Evolutionary conservation across 228 moss, liverwort and hornwort genomes (phyloP).

Genomic region (Sphagnum fallax): DNA sequence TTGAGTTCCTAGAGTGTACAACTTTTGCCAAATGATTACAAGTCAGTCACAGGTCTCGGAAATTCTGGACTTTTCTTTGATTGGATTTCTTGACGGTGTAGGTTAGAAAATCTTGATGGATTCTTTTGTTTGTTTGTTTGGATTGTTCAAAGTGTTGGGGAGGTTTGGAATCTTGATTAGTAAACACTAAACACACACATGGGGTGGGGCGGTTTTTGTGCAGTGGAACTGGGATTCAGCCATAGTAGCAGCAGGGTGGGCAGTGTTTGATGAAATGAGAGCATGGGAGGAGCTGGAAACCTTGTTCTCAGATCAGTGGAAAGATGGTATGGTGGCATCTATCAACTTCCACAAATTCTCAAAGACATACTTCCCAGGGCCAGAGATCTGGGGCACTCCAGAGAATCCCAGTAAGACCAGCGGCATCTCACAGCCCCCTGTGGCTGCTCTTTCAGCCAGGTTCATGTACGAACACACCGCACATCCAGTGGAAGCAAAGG

Average conservation of each 20-base stretch:
- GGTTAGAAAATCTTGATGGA: not conserved
- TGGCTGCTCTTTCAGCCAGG: conserved; percentile 30
- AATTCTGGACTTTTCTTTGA: no score
- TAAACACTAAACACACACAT: not conserved
- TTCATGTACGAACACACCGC: conserved; percentile 29
- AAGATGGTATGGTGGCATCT: conserved; percentile 29
- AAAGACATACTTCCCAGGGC: conserved; percentile 37
- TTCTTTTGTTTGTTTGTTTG: not conserved
- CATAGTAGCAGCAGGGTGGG: conserved; percentile 32
- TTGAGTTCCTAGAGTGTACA: no score
- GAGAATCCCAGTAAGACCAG: conserved; percentile 26
- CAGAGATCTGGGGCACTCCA: conserved; percentile 33
- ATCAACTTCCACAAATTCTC: conserved; percentile 35
- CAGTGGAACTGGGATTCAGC: conserved; percentile 47
- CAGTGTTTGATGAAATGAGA: conserved; percentile 20
- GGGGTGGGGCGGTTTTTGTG: not conserved
- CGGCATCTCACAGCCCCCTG: conserved; percentile 34
- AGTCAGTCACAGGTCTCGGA: no score
- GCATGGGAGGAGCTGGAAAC: conserved; percentile 31
- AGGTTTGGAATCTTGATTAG: not conserved
- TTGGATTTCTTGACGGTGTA: no score
- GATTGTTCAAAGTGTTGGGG: not conserved
- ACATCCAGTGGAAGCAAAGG: conserved; percentile 11
- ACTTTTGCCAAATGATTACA: no score
- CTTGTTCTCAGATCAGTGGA: conserved; percentile 32